These are phyloP conservation scores for Wickerhamomyces mucosus DNA, from an alignment of 805 yeast species.

Conservation along the genomic window DNA sequence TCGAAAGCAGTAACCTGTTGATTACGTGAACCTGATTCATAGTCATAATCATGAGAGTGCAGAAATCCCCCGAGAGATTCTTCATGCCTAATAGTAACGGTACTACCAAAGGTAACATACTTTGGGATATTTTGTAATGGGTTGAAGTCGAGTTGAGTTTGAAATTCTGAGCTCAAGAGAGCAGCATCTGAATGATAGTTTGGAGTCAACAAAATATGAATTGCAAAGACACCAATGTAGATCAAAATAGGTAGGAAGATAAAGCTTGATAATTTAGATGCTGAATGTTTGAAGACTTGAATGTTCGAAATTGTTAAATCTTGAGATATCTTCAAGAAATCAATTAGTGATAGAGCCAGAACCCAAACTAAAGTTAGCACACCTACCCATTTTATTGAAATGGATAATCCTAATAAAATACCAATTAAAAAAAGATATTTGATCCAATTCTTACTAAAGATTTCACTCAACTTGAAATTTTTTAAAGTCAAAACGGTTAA, in stretches of 20 bases:
- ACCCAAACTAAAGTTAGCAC: slow-evolving; percentile 60
- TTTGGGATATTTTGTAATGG: slow-evolving; percentile 34
- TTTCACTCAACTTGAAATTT: slow-evolving; percentile 33
- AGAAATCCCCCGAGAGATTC: slow-evolving; percentile 67
- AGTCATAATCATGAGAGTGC: slow-evolving; percentile 63
- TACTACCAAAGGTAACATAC: slow-evolving; percentile 65
- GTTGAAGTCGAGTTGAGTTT: slow-evolving; percentile 39
- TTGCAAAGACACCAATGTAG: slow-evolving; percentile 46
- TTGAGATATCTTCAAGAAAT: slow-evolving; percentile 60
- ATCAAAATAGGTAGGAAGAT: slow-evolving; percentile 46
- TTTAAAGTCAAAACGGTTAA: slow-evolving; percentile 43
- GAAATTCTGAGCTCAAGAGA: slow-evolving; percentile 58
- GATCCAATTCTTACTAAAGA: slow-evolving; percentile 45
- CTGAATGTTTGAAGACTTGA: slow-evolving; percentile 30
- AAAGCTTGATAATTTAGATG: slow-evolving; percentile 31
- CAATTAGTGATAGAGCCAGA: slow-evolving; percentile 31
- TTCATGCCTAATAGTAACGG: slow-evolving; percentile 61
- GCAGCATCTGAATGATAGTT: slow-evolving; percentile 48
- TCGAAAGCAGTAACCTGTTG: slow-evolving; percentile 76
- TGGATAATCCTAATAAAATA: slow-evolving; percentile 40
- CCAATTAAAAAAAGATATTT: slow-evolving; percentile 38
- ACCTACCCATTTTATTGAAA: slow-evolving; percentile 67
- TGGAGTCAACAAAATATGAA: slow-evolving; percentile 43
- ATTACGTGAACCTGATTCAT: slow-evolving; percentile 56
- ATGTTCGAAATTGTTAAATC: slow-evolving; percentile 43